A percentile compares a stretch with the other conserved stretches of the same genome.
phyloP scores from a whole-genome alignment of 1,284 basidiomycete species.

The Trametes hirsuta region DNA sequence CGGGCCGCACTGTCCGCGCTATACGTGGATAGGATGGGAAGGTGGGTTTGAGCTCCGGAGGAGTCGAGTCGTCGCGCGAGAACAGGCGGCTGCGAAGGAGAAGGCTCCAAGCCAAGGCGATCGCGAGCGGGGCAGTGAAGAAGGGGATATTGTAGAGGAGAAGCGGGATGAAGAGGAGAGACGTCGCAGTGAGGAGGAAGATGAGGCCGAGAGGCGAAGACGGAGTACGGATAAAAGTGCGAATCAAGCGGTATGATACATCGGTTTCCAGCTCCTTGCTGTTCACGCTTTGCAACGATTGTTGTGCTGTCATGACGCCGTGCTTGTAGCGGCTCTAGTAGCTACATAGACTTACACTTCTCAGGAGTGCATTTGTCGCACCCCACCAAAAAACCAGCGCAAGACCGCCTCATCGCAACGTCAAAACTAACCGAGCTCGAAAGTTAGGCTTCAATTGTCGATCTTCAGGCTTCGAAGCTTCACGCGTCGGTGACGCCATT shows the following conservation, averaged over 20 bases:
- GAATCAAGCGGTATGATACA: too few relatives aligned
- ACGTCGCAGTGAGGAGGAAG: not conserved
- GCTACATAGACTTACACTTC: too few relatives aligned
- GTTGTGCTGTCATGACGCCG: too few relatives aligned
- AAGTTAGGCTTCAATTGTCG: too few relatives aligned
- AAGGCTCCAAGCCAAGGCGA: not conserved
- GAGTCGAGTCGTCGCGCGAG: conserved; percentile 12
- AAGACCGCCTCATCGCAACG: too few relatives aligned
- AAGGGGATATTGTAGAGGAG: not conserved
- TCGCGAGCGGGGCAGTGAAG: not conserved
- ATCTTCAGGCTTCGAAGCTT: not conserved
- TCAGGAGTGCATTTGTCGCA: too few relatives aligned
- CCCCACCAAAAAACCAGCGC: too few relatives aligned
- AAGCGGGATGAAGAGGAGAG: not conserved
- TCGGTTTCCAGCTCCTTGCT: too few relatives aligned
- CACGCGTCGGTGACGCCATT: conserved; percentile 37
- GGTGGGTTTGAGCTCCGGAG: conserved; percentile 37
- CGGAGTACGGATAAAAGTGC: too few relatives aligned
- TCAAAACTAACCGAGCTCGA: too few relatives aligned
- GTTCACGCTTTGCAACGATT: too few relatives aligned
- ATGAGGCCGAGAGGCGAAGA: not conserved
- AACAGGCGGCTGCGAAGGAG: conserved; percentile 4
- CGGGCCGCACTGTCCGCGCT: conserved; percentile 44
- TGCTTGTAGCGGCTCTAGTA: too few relatives aligned
- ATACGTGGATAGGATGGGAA: conserved; percentile 44